A percentile compares a stretch with the other conserved stretches of the same genome.
phyloP scores from a whole-genome alignment of 129 eudicot species.

The Oenanthe sinensis region DNA sequence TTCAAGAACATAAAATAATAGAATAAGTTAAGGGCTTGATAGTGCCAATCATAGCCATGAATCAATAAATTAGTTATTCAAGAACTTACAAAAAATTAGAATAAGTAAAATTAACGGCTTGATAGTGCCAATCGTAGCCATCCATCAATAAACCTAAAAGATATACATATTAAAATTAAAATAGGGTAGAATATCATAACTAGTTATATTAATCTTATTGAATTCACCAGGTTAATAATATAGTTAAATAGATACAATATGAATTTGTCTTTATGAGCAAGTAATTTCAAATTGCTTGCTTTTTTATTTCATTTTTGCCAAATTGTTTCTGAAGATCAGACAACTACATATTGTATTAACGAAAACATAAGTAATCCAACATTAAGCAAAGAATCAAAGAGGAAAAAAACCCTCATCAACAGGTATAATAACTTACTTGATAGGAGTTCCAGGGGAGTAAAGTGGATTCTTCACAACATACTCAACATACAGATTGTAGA shows the following conservation, averaged over 20 bases:
- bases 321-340: not conserved
- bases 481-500: conserved; percentile 93
- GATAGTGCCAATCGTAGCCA: not conserved
- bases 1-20: not conserved
- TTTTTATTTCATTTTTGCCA: not conserved
- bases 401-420: not conserved
- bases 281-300: not conserved
- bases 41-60: no score
- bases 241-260: not conserved
- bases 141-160: not conserved
- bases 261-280: not conserved
- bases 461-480: conserved; percentile 99
- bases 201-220: not conserved
- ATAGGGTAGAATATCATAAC: not conserved
- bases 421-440: conserved; percentile 41
- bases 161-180: not conserved
- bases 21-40: no score
- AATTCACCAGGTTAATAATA: not conserved
- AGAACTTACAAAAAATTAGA: no score
- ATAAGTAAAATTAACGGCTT: not conserved
- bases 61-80: no score
- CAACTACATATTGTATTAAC: not conserved
- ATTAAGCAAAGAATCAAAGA: not conserved
- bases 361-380: not conserved
- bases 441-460: conserved; percentile 87